Evolutionary conservation across 2,329 filamentous ascomycete species (phyloP), one percentile per base, ranked within the genome.

Genomic region (Endoconidiophora laricicola): DNA sequence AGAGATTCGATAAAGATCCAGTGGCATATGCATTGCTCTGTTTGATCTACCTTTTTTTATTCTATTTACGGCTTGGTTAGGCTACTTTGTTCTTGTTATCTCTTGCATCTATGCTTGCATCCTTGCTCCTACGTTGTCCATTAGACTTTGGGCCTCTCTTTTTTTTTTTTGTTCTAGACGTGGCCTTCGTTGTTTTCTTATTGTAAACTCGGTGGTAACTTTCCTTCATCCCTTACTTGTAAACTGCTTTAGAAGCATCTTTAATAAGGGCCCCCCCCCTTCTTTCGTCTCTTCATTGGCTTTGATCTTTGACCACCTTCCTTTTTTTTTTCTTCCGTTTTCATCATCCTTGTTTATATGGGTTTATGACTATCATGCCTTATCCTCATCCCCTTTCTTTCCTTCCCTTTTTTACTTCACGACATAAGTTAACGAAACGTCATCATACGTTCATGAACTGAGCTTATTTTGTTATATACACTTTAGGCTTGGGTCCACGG

Each of bases 1-100:
- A 61, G 84, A 90, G 60, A 81, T 91, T 55, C 72, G 81, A 69
- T 86, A 68, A 78, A 37, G 7, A 33, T 40, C 18, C 18, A 20
- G 44, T 39, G 23, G 12, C n/a, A 52, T 54, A 47, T 55, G 45
- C 50, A 41, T 48, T 52, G 54, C 53, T 48, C 44, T 41, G 46
- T 54, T 53, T 24, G 16, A 38, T 22, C 29, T 52, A 33, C 44
- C 44, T 49, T 39, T 33, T 51, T 55, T 44, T 44, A 18, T 52
- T 50, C 54, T 45, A 49, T 53, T 44, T 44, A 26, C 39, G 20
- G 23, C 46, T 20, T 49, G 26, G 26, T 12, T 10, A 10, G 26
- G 26, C 26, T 33, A 33, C 26, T 33, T 44, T 52, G 43, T 44
- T 41, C 29, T 53, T 42, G 41, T 14, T 39, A 40, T 46, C 48